Percentiles rank a stretch among this genome's conserved stretches.
Evolutionary conservation across 805 yeast species (phyloP).

Genomic region (Kuraishia capsulata): DNA sequence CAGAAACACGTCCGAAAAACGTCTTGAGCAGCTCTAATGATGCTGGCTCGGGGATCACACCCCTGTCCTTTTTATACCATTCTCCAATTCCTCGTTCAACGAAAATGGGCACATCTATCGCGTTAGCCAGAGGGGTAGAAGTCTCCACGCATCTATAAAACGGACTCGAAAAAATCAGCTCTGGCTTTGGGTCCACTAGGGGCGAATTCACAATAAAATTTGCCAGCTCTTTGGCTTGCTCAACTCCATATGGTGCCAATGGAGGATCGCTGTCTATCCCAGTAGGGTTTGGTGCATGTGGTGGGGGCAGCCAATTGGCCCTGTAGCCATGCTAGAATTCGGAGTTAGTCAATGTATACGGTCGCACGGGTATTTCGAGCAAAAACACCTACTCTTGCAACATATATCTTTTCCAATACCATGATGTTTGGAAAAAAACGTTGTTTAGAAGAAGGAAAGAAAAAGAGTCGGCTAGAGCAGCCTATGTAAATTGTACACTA

Average conservation of each 20-base stretch:
- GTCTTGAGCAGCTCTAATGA: conserved; percentile 32
- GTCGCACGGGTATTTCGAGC: neutral
- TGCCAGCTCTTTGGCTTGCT: conserved; percentile 79
- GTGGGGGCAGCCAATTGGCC: conserved; percentile 72
- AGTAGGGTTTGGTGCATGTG: conserved; percentile 76
- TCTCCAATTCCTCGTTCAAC: conserved; percentile 86
- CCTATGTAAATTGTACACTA: no score
- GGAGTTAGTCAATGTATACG: no score
- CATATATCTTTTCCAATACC: neutral
- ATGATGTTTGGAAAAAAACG: no score
- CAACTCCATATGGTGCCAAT: conserved; percentile 78
- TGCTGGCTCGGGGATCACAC: conserved; percentile 64
- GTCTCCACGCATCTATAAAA: conserved; percentile 89
- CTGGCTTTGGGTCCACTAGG: conserved; percentile 42
- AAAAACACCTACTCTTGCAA: neutral
- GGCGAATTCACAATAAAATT: conserved; percentile 35
- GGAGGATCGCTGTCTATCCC: conserved; percentile 88
- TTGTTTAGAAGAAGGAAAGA: no score
- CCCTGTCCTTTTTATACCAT: conserved; percentile 74
- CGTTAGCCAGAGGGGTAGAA: conserved; percentile 55
- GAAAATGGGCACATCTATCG: conserved; percentile 46
- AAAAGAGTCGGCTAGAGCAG: no score
- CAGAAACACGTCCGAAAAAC: conserved; percentile 42
- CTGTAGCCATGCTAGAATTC: conserved; percentile 75
- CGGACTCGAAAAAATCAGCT: conserved; percentile 70